Evolutionary conservation across 225 moss, liverwort and hornwort species (phyloP), one percentile per base, ranked within the genome.

Genomic region (Polytrichum commune): DNA sequence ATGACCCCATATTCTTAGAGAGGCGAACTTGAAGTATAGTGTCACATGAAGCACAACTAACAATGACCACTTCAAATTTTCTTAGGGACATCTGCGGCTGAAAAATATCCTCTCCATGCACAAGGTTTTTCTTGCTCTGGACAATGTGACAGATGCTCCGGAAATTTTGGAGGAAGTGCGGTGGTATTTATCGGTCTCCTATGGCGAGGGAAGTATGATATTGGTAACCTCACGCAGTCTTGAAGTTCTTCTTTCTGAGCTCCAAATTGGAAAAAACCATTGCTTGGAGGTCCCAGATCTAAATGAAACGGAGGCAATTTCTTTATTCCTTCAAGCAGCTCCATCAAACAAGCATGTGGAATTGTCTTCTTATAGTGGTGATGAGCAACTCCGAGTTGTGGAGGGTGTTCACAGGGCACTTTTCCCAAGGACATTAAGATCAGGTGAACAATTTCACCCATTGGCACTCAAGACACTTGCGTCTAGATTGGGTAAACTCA

Each of bases 81-180:
- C n/a, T 32, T 20, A 67, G 67, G 67, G 67, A 10, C 46, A 20
- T 67, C 0, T 0, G 7, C 25, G n/a, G 18, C 5, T 67, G 20
- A 4, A 9, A 38, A 18, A 8, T 1, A n/a, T n/a, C 9, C 7
- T 67, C 24, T 27, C 67, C 22, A 22, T 4, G 27, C 53, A 53
- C 38, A 67, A 67, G 53, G 67, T 53, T 16, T 67, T 67, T 25
- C 22, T 67, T n/a, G 67, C 67, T 38, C 30, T 67, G 1, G 67
- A 67, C 53, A 67, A 67, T 53, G 53, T 67, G 9, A 23, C 10
- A 54, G 67, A 54, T 4, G 53, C 26, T 26, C 5, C 4, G 5
- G 53, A 23, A 8, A 9, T 53, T n/a, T 29, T n/a, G 8, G 8
- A 67, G n/a, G 67, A 67, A 53, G 67, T 53, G 5, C 0, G 1